Evolutionary conservation across 139 green algal species (phyloP), one percentile per base, ranked within the genome.

Genomic region (Chlorella vulgaris): DNA sequence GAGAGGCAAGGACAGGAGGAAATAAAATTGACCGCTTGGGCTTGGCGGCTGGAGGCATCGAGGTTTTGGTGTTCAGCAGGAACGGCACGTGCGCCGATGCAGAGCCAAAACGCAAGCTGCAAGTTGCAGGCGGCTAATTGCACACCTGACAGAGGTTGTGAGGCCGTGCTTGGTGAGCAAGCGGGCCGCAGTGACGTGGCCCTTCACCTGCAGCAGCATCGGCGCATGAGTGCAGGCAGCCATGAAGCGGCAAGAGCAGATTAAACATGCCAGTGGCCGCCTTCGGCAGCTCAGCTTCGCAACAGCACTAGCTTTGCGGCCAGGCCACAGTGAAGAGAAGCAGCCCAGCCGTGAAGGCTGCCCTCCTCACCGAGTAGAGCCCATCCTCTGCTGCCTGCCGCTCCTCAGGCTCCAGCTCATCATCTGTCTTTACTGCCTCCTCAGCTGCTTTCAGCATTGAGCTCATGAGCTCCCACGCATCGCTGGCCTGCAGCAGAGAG

Each of bases 141-240:
- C n/a, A 26, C 26, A 67, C 73, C 73, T 40, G 35, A 50, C 39
- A 13, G 43, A 8, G 13, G 82, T 86, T 29, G 65, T 58, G 10
- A 86, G 70, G n/a, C 80, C 80, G 36, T 85, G 69, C 24, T 80
- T 85, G 36, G 69, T 85, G n/a, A 85, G 66, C 53, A 80, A 62
- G 36, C 69, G 51, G 28, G 80, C 68, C 1, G 80, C 70, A 0
- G 68, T 80, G 55, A 85, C 24, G 66, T 85, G 80, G 35, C 70
- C 69, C 0, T 62, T 36, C 28, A 80, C 77, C 69, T 73, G 60
- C 35, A 69, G 62, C 31, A 69, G 22, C 55, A 65, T 21, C 15
- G 55, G 55, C 22, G 55, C 58, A 21, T 67, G 18, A 36, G 58
- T n/a, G n/a, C 58, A 13, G 58, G 24, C 7, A 7, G 15, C 24